Conservation (phyloP, 2,329 filamentous ascomycete genomes). For the Diaporthe sp. region DNA sequence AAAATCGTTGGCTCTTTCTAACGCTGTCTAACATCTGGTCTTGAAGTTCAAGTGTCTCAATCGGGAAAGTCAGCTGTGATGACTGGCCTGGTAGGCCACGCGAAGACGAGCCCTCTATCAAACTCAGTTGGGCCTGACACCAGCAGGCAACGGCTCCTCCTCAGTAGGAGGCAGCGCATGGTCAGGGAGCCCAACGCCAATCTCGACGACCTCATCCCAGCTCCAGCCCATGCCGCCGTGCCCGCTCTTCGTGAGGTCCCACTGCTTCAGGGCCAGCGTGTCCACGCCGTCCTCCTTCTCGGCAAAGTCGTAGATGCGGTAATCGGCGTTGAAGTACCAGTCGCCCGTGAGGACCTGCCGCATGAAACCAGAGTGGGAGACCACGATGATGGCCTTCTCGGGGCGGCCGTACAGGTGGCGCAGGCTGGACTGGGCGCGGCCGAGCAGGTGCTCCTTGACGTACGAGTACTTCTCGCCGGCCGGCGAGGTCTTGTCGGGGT, state of each 20-base stretch:
- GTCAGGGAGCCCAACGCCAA: conserved; percentile 49
- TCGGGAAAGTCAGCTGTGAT: not conserved
- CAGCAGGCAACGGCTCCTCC: conserved; percentile 30
- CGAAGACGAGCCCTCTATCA: too few relatives aligned
- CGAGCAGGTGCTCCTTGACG: conserved; percentile 65
- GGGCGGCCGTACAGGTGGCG: conserved; percentile 63
- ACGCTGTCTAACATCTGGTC: not conserved
- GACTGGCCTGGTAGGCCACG: not conserved
- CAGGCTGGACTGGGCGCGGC: conserved; percentile 66
- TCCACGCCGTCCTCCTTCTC: conserved; percentile 45
- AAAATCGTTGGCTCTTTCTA: not conserved
- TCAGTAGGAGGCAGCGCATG: conserved; percentile 38
- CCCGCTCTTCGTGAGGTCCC: conserved; percentile 59
- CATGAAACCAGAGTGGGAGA: conserved; percentile 75
- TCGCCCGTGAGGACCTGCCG: conserved; percentile 68
- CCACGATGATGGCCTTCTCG: conserved; percentile 74
- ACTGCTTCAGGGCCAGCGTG: conserved; percentile 58
- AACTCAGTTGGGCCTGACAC: conserved; percentile 34
- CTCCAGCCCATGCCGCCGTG: conserved; percentile 67
- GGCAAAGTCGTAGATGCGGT: conserved; percentile 72
- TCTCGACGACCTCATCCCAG: conserved; percentile 50
- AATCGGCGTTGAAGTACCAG: conserved; percentile 74
- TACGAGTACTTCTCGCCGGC: conserved; percentile 64
- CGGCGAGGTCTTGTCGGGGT: conserved; percentile 72
- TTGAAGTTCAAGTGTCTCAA: not conserved